These are phyloP conservation scores for Bondarzewia mesenterica DNA, from an alignment of 1,284 basidiomycete genomes.

Conservation along the genomic window DNA sequence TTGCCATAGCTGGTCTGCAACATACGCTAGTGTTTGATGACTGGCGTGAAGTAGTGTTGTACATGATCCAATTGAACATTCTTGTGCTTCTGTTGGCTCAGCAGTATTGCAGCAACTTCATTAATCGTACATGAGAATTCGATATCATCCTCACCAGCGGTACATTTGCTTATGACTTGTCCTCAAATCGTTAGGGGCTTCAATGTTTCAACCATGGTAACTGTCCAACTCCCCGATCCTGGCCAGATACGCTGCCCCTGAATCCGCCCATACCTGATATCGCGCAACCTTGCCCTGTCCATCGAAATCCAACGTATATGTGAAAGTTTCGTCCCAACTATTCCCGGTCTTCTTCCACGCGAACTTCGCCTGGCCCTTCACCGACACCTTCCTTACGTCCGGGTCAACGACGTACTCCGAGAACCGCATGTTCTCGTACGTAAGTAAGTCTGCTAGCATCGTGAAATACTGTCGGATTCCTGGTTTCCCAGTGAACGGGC, in stretches of 20 bases:
- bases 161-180: no score
- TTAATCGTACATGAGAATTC: no score
- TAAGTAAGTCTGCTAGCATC: conserved; percentile 34
- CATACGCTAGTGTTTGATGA: no score
- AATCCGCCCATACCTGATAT: conserved; percentile 65
- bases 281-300: conserved; percentile 41
- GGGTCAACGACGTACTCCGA: conserved; percentile 33
- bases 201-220: no score
- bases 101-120: no score
- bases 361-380: conserved; percentile 47
- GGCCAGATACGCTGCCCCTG: conserved; percentile 55
- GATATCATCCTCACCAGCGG: no score
- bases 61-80: no score
- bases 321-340: conserved; percentile 57
- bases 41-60: no score
- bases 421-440: conserved; percentile 34
- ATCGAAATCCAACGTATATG: conserved; percentile 55
- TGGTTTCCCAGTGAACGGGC: conserved; percentile 33
- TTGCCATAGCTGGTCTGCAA: no score
- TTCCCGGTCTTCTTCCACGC: conserved; percentile 45
- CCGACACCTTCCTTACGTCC: conserved; percentile 39
- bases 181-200: no score
- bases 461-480: conserved; percentile 43
- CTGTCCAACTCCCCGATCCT: no score
- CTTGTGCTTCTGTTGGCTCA: no score